Conservation (phyloP, 768 basidiomycete genomes). For the Phylloporus sp. region DNA sequence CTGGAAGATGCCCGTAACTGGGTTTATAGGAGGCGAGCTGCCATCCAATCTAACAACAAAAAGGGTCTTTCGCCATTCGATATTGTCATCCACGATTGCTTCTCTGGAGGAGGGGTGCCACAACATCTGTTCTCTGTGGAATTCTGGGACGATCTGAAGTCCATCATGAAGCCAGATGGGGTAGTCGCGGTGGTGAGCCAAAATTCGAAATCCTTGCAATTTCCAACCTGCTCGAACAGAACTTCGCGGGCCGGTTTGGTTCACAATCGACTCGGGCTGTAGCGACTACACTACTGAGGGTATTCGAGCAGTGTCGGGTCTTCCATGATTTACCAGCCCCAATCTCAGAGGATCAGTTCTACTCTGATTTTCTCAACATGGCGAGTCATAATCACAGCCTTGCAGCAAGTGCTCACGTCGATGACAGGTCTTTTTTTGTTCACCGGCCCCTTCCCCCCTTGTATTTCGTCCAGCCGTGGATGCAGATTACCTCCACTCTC, state of each 20-base stretch:
- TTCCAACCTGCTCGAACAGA: constrained; percentile 40
- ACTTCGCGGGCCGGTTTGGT: constrained; percentile 70
- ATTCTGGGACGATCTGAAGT: constrained; percentile 73
- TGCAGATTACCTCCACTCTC: constrained; percentile 66
- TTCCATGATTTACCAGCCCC: constrained; percentile 66
- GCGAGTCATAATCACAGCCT: constrained; percentile 36
- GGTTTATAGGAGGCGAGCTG: constrained; percentile 42
- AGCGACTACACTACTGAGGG: constrained; percentile 59
- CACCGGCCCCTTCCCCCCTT: constrained; percentile 46
- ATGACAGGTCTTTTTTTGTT: constrained; percentile 78
- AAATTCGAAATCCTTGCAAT: background rate
- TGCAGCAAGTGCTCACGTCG: constrained; percentile 5
- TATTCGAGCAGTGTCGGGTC: constrained; percentile 75
- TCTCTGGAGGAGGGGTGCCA: constrained; percentile 91
- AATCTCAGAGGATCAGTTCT: constrained; percentile 43
- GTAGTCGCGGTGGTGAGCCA: constrained; percentile 72
- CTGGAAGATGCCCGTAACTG: constrained; percentile 74
- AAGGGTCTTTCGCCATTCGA: constrained; percentile 42
- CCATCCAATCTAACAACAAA: constrained; percentile 20
- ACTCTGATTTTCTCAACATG: constrained; percentile 64
- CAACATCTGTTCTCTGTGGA: constrained; percentile 77
- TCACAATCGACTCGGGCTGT: constrained; percentile 64
- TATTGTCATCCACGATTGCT: constrained; percentile 85
- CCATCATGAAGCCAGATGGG: constrained; percentile 61
- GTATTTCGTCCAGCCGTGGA: constrained; percentile 51